These are phyloP conservation scores for Nicotiana paniculata DNA, from an alignment of 257 asterid species.

Conservation along the genomic window DNA sequence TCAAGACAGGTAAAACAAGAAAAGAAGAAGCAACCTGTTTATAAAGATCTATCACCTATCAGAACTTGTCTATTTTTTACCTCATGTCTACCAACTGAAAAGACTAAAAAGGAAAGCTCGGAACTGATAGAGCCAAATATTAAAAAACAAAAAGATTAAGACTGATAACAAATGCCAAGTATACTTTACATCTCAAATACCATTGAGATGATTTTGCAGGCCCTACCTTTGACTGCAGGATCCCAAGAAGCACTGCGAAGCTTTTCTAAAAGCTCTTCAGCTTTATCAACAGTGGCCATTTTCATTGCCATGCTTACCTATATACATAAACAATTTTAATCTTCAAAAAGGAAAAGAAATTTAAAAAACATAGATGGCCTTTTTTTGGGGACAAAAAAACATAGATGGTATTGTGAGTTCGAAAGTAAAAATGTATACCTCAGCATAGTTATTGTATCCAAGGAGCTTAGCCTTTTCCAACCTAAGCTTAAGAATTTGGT, in stretches of 20 bases:
- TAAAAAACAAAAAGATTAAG: background rate
- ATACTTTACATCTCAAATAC: background rate
- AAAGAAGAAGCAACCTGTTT: background rate
- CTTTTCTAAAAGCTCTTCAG: slow-evolving; percentile 84
- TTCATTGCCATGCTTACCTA: slow-evolving; percentile 96
- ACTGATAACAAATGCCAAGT: background rate
- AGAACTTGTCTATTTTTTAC: background rate
- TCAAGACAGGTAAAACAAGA: background rate
- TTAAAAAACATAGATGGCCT: background rate
- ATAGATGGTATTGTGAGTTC: background rate
- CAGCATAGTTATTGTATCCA: slow-evolving; percentile 87
- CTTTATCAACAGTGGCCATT: slow-evolving; percentile 93
- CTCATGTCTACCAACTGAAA: background rate
- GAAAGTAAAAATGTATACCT: slow-evolving; percentile 39
- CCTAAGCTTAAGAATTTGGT: slow-evolving; percentile 81
- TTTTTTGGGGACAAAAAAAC: background rate
- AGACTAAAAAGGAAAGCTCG: background rate
- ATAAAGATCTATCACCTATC: background rate
- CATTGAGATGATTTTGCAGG: background rate
- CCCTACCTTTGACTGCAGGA: slow-evolving; percentile 64
- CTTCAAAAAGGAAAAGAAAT: background rate
- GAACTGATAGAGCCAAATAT: background rate
- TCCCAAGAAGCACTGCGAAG: slow-evolving; percentile 89
- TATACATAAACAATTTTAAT: background rate
- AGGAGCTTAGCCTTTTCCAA: slow-evolving; percentile 95